Conservation (phyloP, 768 basidiomycete genomes). For the Suillus alpinus region DNA sequence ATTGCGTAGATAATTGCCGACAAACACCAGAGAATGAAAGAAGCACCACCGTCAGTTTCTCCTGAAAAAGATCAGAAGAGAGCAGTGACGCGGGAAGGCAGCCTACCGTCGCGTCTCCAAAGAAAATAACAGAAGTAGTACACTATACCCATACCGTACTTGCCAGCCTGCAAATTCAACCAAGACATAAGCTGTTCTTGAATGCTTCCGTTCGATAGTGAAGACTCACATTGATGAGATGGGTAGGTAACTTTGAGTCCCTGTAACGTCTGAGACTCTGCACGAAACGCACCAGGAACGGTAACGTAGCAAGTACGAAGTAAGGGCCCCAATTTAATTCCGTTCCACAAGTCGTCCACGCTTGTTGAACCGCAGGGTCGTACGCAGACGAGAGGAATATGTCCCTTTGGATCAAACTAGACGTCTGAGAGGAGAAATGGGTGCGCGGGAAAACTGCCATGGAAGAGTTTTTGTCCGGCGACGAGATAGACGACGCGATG, state of each 20-base stretch:
- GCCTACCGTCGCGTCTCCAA: conserved; percentile 69
- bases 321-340: conserved; percentile 58
- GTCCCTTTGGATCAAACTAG: neutral
- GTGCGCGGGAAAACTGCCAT: neutral
- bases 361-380: conserved; percentile 37
- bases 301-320: conserved; percentile 59
- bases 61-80: conserved; percentile 5
- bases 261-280: conserved; percentile 87
- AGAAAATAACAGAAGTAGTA: conserved; percentile 66
- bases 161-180: conserved; percentile 62
- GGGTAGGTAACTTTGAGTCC: conserved; percentile 71
- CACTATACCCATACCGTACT: conserved; percentile 70
- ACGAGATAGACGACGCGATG: neutral
- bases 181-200: neutral
- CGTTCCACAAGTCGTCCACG: conserved; percentile 42
- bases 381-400: conserved; percentile 10
- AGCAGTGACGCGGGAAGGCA: neutral
- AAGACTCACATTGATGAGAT: conserved; percentile 79
- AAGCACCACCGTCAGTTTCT: conserved; percentile 39
- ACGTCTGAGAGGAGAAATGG: neutral
- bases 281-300: conserved; percentile 72
- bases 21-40: conserved; percentile 70
- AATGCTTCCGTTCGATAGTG: conserved; percentile 7
- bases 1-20: conserved; percentile 58
- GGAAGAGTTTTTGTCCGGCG: neutral